Base-by-base conservation (phyloP, 2,329 filamentous ascomycete genomes). In the Sporothrix curviconia region DNA sequence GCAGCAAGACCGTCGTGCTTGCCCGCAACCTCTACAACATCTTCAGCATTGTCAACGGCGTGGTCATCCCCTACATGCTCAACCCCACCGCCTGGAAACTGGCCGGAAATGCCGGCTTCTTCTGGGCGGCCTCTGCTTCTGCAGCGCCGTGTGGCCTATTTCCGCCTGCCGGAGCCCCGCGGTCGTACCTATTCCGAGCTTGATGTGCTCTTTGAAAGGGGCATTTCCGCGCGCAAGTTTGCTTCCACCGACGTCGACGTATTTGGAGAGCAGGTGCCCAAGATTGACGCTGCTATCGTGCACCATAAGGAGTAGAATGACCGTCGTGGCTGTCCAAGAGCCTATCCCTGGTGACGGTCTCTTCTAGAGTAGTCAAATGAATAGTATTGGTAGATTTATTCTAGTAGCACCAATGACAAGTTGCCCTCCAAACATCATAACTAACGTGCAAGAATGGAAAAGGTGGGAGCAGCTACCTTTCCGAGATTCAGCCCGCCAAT, bases 181-280 rank as follows among this genome's bases (percentile, higher is more conserved):
- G 78, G 74, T 3, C 73, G 77, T 37, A 78, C 77, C 0, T 77
- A 78, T 55, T 78, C 75, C 43, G 80, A 84, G 67, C 71, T 84
- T 2, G 80, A 83, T 49, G 65, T 77, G 5, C 66, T 84, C 59
- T 84, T 84, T 61, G 74, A 80, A 63, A 67, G 69, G 25, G 62
- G 66, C 9, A 64, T 77, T 8, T 65, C 70, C 19, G 75, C 77
- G 1, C 67, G 76, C 56, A 67, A 65, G 55, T 62, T 58, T 25
- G 50, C 47, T 14, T 37, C 46, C 14, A 30, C 37, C 17, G 30
- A 56, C 17, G 25, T 56, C 28, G 39, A 51, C 12, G 55, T 46
- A n/a, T 56, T 56, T 44, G 55, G 42, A 6, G n/a, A n/a, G n/a
- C 22, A 28, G 22, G 22, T 25, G 11, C 15, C 39, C 7, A 6